A percentile compares a stretch with the other conserved stretches of the same genome.
Evolutionary conservation across 1,139 yeast species (phyloP).

Genomic region (Saccharomyces hybrid): DNA sequence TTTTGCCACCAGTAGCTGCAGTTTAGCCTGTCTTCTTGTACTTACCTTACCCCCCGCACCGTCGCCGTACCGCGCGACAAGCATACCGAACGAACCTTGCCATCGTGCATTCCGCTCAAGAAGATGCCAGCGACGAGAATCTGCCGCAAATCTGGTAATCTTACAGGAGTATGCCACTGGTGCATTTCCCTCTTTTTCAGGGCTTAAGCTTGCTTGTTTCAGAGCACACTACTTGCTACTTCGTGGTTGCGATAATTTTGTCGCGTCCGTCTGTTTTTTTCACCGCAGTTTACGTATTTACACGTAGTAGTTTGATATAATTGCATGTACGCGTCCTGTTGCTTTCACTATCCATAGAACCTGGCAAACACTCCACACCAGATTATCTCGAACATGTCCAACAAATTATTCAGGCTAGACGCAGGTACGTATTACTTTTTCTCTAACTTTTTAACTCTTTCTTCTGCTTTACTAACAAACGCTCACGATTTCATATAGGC

Average conservation of each 20-base stretch:
- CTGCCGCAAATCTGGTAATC: not conserved
- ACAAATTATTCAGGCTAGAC: slow-evolving; percentile 33
- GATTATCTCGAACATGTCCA: slow-evolving; percentile 21
- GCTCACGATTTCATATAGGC: slow-evolving; percentile 30
- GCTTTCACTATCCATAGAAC: not conserved
- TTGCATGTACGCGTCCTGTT: not conserved
- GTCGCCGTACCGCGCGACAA: not conserved
- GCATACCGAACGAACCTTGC: not conserved
- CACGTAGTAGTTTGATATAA: not conserved
- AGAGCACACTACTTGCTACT: not conserved
- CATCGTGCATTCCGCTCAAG: not conserved
- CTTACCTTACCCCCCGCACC: not conserved
- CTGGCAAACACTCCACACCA: not conserved
- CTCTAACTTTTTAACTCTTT: not conserved
- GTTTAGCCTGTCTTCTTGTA: not conserved
- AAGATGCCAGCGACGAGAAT: not conserved
- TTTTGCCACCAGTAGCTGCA: not conserved
- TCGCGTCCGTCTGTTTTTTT: not conserved
- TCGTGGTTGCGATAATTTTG: not conserved
- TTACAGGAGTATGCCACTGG: not conserved
- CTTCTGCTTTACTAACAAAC: slow-evolving; percentile 4
- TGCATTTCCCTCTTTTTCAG: not conserved
- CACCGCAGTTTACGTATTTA: not conserved
- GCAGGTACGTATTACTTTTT: slow-evolving; percentile 28
- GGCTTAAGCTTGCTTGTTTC: not conserved